Evolutionary conservation across 2,329 filamentous ascomycete species (phyloP).

Genomic region (Hypoxylon sp.): DNA sequence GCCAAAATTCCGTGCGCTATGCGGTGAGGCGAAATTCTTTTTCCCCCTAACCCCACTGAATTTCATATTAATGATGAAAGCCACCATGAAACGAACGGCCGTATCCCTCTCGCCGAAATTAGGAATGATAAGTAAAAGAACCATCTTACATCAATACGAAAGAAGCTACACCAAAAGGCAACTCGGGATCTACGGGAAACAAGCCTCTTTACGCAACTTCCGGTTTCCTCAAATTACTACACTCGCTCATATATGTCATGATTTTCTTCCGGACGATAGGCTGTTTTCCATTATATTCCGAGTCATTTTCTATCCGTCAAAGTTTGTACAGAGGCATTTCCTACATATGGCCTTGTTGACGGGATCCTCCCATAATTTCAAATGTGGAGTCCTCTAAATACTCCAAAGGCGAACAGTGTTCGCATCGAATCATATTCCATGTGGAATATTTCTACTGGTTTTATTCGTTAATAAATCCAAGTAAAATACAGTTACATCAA

Average conservation of each 20-base stretch:
- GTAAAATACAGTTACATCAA: slow-evolving; percentile 23
- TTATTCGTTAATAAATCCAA: slow-evolving; percentile 24
- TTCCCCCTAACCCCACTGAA: slow-evolving; percentile 8
- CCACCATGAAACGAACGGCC: neutral
- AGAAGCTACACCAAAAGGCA: slow-evolving; percentile 15
- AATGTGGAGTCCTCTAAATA: slow-evolving; percentile 36
- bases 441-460: slow-evolving; percentile 2
- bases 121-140: slow-evolving; percentile 7
- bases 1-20: slow-evolving; percentile 10
- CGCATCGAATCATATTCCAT: slow-evolving; percentile 27
- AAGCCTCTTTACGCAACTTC: slow-evolving; percentile 11
- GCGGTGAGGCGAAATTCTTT: slow-evolving; percentile 12
- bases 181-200: slow-evolving; percentile 9
- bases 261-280: neutral
- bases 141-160: slow-evolving; percentile 8
- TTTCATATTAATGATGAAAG: neutral
- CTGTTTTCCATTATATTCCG: neutral
- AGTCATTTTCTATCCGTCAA: neutral
- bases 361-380: slow-evolving; percentile 34
- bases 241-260: neutral
- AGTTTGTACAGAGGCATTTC: slow-evolving; percentile 8
- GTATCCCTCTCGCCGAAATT: slow-evolving; percentile 2
- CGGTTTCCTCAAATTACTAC: neutral
- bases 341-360: slow-evolving; percentile 9
- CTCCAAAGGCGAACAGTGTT: slow-evolving; percentile 28